Percentiles rank a stretch among this genome's conserved stretches.
Conservation (phyloP, 306 rosid genomes). For the Mucuna pruriens region DNA sequence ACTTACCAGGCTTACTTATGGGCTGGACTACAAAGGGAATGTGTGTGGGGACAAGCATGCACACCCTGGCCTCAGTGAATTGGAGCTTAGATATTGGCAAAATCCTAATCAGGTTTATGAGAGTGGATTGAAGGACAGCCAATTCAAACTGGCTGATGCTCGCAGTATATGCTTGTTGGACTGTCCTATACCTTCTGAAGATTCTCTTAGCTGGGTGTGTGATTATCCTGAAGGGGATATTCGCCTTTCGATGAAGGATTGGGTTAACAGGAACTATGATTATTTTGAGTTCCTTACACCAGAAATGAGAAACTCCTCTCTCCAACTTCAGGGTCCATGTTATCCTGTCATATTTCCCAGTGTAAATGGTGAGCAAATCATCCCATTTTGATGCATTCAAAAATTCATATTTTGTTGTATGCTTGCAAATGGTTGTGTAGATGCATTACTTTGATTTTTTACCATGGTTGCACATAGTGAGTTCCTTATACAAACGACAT, state of each 20-base stretch:
- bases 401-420: not conserved
- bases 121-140: conserved; percentile 80
- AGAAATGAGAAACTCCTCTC: conserved; percentile 90
- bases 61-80: conserved; percentile 70
- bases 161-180: conserved; percentile 82
- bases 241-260: conserved; percentile 64
- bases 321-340: conserved; percentile 98
- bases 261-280: conserved; percentile 80
- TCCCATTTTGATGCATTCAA: conserved; percentile 9
- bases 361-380: conserved; percentile 70
- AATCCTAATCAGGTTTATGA: conserved; percentile 95
- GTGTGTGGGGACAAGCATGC: conserved; percentile 91
- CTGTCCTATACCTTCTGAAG: conserved; percentile 87
- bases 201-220: conserved; percentile 87
- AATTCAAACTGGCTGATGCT: conserved; percentile 71
- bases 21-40: conserved; percentile 95
- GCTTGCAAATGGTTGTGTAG: conserved; percentile 7
- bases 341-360: conserved; percentile 98
- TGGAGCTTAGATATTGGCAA: conserved; percentile 86
- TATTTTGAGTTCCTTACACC: conserved; percentile 92
- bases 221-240: conserved; percentile 97
- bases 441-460: not conserved
- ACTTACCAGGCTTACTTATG: conserved; percentile 83
- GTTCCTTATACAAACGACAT: not conserved
- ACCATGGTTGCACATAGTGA: not conserved